These are phyloP conservation scores for Cladosporium sp. DNA, from an alignment of 2,329 filamentous ascomycete species.

Conservation along the genomic window DNA sequence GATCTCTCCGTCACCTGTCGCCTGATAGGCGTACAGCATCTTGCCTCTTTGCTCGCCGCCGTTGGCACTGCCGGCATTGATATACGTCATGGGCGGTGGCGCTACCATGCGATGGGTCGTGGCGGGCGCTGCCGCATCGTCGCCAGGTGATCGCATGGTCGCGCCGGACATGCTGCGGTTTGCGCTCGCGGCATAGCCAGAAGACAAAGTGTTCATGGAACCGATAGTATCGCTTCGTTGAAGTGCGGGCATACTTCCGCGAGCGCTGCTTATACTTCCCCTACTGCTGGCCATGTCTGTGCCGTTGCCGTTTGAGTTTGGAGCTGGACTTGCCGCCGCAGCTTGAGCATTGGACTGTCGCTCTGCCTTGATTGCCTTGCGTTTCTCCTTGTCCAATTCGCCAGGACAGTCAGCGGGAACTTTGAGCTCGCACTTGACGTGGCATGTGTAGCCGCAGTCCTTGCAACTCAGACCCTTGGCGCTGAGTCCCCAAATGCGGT, in stretches of 20 bases:
- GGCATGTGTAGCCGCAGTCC: slow-evolving; percentile 96
- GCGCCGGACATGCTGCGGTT: slow-evolving; percentile 71
- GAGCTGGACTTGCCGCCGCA: slow-evolving; percentile 27
- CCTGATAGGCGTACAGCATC: slow-evolving; percentile 88
- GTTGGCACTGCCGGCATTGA: slow-evolving; percentile 55
- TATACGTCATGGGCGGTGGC: slow-evolving; percentile 81
- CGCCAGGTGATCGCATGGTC: slow-evolving; percentile 51
- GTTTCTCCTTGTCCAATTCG: slow-evolving; percentile 90
- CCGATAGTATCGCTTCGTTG: slow-evolving; percentile 85
- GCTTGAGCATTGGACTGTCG: slow-evolving; percentile 76
- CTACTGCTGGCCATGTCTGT: slow-evolving; percentile 30
- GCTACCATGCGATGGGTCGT: slow-evolving; percentile 70
- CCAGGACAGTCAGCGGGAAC: slow-evolving; percentile 94
- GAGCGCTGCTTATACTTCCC: slow-evolving; percentile 31
- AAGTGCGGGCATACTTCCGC: slow-evolving; percentile 66
- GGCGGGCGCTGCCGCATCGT: slow-evolving; percentile 20
- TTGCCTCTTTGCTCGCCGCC: slow-evolving; percentile 68
- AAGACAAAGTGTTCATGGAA: slow-evolving; percentile 72
- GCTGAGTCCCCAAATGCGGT: slow-evolving; percentile 94
- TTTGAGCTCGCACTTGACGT: slow-evolving; percentile 99
- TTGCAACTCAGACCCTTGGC: slow-evolving; percentile 95
- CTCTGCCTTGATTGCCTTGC: slow-evolving; percentile 86
- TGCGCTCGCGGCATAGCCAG: slow-evolving; percentile 79
- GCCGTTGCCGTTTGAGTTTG: slow-evolving; percentile 29
- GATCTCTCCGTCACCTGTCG: slow-evolving; percentile 76